phyloP scores from a whole-genome alignment of 768 basidiomycete species.

The Leccinum obscurum region DNA sequence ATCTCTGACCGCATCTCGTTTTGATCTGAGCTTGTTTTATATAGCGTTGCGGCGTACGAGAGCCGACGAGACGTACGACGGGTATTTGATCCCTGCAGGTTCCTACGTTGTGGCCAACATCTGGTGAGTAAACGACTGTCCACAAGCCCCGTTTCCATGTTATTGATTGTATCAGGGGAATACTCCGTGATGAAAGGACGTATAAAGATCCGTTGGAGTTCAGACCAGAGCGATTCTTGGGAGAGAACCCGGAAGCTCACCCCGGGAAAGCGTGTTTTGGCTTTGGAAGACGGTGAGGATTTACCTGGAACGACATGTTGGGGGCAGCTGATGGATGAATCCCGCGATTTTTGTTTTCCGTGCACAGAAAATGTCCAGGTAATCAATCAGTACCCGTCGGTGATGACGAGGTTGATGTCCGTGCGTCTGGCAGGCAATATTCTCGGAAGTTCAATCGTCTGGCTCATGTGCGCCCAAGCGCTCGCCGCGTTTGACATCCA shows the following conservation, averaged over 20 bases:
- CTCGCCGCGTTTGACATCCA: slow-evolving; percentile 47
- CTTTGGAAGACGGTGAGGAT: slow-evolving; percentile 19
- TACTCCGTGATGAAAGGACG: slow-evolving; percentile 18
- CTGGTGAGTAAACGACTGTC: slow-evolving; percentile 5
- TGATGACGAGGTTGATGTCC: neutral
- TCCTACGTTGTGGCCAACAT: slow-evolving; percentile 21
- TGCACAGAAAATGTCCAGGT: slow-evolving; percentile 17
- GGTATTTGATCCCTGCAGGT: slow-evolving; percentile 22
- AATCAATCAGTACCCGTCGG: neutral
- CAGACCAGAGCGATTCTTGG: slow-evolving; percentile 26
- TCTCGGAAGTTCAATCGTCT: neutral
- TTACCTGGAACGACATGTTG: neutral
- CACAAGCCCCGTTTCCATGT: neutral
- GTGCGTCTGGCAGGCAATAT: neutral
- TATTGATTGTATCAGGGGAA: slow-evolving; percentile 12
- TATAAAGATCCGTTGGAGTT: slow-evolving; percentile 23
- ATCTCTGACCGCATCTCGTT: neutral
- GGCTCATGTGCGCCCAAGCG: slow-evolving; percentile 26
- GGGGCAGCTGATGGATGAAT: neutral
- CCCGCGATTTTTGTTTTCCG: too few relatives aligned
- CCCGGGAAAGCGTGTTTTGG: slow-evolving; percentile 19
- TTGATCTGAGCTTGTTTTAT: neutral
- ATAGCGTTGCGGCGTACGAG: slow-evolving; percentile 10
- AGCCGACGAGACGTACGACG: slow-evolving; percentile 19
- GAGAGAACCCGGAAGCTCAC: slow-evolving; percentile 15